These are phyloP conservation scores for Leucaena leucocephala DNA, from an alignment of 306 rosid genomes.

Conservation along the genomic window DNA sequence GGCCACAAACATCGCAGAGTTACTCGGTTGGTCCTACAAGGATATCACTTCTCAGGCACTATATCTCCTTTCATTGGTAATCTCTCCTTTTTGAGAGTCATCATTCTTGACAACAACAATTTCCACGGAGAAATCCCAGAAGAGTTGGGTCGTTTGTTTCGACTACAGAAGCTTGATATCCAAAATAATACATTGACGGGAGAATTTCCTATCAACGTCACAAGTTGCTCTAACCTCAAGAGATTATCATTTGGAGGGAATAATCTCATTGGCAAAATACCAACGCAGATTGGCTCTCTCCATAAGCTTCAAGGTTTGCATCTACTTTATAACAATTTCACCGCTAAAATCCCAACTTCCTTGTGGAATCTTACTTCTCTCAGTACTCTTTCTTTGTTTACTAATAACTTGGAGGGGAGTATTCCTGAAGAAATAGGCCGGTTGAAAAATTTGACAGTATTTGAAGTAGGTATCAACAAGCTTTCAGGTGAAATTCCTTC, in stretches of 20 bases:
- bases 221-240: not conserved
- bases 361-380: too few species aligned
- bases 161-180: not conserved
- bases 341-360: too few species aligned
- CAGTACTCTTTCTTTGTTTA: too few species aligned
- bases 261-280: conserved; percentile 23
- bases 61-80: conserved; percentile 30
- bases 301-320: not conserved
- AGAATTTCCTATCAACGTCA: conserved; percentile 26
- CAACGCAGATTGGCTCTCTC: conserved; percentile 29
- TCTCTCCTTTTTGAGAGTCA: conserved; percentile 9
- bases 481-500: too few species aligned
- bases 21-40: not conserved
- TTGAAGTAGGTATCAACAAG: too few species aligned
- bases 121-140: not conserved
- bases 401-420: too few species aligned
- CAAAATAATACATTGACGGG: conserved; percentile 24
- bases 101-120: conserved; percentile 10
- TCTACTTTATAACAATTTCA: too few species aligned
- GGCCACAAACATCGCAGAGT: conserved; percentile 30
- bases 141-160: conserved; percentile 15
- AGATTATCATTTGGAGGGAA: not conserved
- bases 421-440: too few species aligned
- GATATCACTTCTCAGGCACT: conserved; percentile 2
- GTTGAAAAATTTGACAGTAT: too few species aligned